phyloP scores from a whole-genome alignment of 2,329 filamentous ascomycete genomes.

The Corinectria fuckeliana region DNA sequence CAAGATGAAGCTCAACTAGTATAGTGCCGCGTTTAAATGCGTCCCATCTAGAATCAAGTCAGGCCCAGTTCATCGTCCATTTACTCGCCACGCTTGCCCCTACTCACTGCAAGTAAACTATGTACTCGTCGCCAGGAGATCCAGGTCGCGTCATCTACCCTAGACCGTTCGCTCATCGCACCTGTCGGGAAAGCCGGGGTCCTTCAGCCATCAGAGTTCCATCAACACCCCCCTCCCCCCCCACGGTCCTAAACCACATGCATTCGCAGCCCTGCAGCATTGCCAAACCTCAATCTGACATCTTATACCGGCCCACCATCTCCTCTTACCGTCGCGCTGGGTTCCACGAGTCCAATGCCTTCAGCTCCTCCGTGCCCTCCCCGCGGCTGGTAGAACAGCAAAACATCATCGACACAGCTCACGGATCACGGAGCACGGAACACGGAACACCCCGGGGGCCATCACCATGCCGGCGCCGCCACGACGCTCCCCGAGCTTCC shows the following conservation, averaged over 20 bases:
- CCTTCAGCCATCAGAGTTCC: neutral
- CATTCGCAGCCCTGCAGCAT: neutral
- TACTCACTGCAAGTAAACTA: no score
- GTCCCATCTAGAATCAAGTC: no score
- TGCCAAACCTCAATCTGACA: neutral
- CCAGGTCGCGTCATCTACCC: neutral
- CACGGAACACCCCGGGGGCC: neutral
- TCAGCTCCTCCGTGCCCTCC: neutral
- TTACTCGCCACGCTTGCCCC: neutral
- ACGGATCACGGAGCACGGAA: neutral
- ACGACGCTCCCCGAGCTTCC: slow-evolving; percentile 13
- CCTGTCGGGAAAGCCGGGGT: neutral
- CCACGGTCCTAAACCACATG: neutral
- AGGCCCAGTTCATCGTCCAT: neutral
- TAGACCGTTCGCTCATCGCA: neutral
- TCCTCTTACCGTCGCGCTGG: neutral
- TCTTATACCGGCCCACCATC: neutral
- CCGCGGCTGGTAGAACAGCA: neutral
- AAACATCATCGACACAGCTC: neutral
- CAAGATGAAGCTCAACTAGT: no score
- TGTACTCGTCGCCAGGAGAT: neutral
- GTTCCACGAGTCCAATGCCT: neutral
- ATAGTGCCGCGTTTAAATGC: no score
- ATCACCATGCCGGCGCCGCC: slow-evolving; percentile 22
- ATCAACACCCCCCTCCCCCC: neutral